Evolutionary conservation across 192 early-diverging fungal genomes (phyloP), one percentile per base, ranked within the genome.

Genomic region (Coemansia sp.): DNA sequence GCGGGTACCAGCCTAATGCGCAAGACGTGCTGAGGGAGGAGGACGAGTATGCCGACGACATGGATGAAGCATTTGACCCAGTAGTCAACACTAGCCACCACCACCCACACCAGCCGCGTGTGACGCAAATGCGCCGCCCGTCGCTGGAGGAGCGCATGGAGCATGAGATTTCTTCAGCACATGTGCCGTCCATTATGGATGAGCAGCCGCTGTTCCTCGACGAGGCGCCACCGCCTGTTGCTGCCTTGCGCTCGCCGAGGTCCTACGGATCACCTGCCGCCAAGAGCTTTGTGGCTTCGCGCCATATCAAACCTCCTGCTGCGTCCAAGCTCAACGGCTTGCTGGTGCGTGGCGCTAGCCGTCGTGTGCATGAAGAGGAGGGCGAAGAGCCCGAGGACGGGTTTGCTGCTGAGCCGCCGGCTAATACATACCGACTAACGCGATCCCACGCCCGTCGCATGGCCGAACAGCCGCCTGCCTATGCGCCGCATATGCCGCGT

Each of bases 151-250:
- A 81, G 15, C 47, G 60, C 24, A 55, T 76, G 31, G 71, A 75
- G 29, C 54, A 55, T 18, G 74, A 72, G 11, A 73, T 81, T 16
- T 42, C 42, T 51, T 67, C 68, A 13, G 78, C 54, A 0, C 54
- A 72, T 41, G 65, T 71, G 38, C 71, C 74, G 22, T 76, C 79
- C 49, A 66, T 83, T 38, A 65, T 78, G 51, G 80, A 83, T 49
- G 80, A 83, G 64, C 76, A 83, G 57, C 80, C 80, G 36, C 59
- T 72, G 54, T 82, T 82, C 54, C 44, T 77, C 59, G 79, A 82
- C 24, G 79, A 82, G 0, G 65, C 65, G 29, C 66, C 68, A 11
- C 57, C 66, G 49, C 27, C 31, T 49, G 24, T 13, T 13, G 24
- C 54, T 16, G 54, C 54, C 29, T 16, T 57, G 54, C 74, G 74